Evolutionary conservation across 805 yeast genomes (phyloP).

Genomic region (Barnettozyma populi): DNA sequence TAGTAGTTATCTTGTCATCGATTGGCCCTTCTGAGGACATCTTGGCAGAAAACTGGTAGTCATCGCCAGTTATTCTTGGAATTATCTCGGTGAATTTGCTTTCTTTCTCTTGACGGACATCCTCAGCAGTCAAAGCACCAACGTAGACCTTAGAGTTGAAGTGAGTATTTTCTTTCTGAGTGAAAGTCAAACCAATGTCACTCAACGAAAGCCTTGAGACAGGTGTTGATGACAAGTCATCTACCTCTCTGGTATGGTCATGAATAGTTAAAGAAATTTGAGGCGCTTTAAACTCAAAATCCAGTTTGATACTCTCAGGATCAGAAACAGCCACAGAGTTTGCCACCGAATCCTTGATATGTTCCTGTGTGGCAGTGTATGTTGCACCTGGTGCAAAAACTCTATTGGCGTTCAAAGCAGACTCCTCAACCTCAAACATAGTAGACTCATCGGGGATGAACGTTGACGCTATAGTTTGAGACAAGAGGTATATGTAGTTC

Average conservation of each 20-base stretch:
- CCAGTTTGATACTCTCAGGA: slow-evolving; percentile 31
- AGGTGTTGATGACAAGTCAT: slow-evolving; percentile 34
- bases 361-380: slow-evolving; percentile 18
- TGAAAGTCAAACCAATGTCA: slow-evolving; percentile 46
- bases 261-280: slow-evolving; percentile 55
- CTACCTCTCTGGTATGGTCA: slow-evolving; percentile 40
- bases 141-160: slow-evolving; percentile 57
- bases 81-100: slow-evolving; percentile 78
- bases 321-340: slow-evolving; percentile 15
- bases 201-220: slow-evolving; percentile 58
- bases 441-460: slow-evolving; percentile 40
- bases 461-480: slow-evolving; percentile 50
- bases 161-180: slow-evolving; percentile 48
- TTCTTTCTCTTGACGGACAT: slow-evolving; percentile 53
- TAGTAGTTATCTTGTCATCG: slow-evolving; percentile 37
- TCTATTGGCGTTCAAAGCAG: slow-evolving; percentile 60
- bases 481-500: slow-evolving; percentile 47
- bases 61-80: slow-evolving; percentile 58
- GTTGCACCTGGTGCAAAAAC: slow-evolving; percentile 33
- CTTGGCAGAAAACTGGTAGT: slow-evolving; percentile 65
- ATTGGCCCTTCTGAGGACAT: slow-evolving; percentile 39
- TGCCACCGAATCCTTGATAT: slow-evolving; percentile 17
- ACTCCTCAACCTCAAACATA: slow-evolving; percentile 50
- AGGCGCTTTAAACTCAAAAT: slow-evolving; percentile 55
- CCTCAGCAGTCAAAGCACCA: slow-evolving; percentile 72